Evolutionary conservation across 495 filamentous ascomycete species (phyloP).

Genomic region (Acidiella bohemica): DNA sequence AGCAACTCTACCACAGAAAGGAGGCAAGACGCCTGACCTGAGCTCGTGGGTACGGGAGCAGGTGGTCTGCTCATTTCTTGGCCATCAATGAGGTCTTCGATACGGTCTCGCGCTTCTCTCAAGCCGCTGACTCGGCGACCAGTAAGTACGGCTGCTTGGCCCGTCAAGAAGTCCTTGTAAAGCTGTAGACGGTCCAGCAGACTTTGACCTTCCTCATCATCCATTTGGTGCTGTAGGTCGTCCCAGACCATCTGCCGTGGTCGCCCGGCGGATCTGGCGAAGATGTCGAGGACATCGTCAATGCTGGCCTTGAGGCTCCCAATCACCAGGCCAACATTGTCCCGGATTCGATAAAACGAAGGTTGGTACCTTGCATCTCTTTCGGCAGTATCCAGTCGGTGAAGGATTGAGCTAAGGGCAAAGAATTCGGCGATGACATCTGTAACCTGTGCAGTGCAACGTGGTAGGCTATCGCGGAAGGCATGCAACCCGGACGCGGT

Average conservation of each 20-base stretch:
- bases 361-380: background rate
- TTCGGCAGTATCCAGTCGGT: slow-evolving; percentile 32
- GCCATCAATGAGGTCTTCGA: too few relatives aligned
- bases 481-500: slow-evolving; percentile 39
- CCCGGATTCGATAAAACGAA: slow-evolving; percentile 22
- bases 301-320: slow-evolving; percentile 41
- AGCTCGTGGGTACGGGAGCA: too few relatives aligned
- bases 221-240: slow-evolving; percentile 37
- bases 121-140: slow-evolving; percentile 28
- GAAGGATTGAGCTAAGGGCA: slow-evolving; percentile 38
- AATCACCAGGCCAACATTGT: slow-evolving; percentile 35
- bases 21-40: background rate
- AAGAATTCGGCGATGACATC: slow-evolving; percentile 42
- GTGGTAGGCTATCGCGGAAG: slow-evolving; percentile 40
- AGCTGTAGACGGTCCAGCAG: slow-evolving; percentile 39
- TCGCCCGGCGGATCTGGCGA: slow-evolving; percentile 33
- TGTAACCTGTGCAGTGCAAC: slow-evolving; percentile 42
- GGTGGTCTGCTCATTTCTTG: too few relatives aligned
- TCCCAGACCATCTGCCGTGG: slow-evolving; percentile 41
- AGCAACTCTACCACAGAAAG: background rate
- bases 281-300: slow-evolving; percentile 40
- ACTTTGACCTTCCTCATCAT: slow-evolving; percentile 36
- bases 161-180: slow-evolving; percentile 40
- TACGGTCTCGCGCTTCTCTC: slow-evolving; percentile 8
- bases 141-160: slow-evolving; percentile 35